These are phyloP conservation scores for Phylloboletellus chloephorus DNA, from an alignment of 1,284 basidiomycete species.

Conservation along the genomic window DNA sequence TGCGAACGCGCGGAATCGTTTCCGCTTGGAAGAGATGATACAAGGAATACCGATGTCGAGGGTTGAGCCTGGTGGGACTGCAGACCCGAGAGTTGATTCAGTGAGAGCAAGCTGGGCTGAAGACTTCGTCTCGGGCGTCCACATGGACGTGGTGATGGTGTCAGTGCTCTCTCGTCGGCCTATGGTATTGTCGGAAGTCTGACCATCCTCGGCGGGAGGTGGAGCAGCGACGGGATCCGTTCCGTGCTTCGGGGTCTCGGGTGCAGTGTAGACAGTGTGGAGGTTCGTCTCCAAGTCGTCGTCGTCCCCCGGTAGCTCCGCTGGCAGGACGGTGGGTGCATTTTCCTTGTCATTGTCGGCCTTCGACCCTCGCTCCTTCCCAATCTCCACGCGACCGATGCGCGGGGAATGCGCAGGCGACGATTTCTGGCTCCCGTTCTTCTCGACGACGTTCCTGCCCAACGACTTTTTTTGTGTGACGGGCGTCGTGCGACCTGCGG, in stretches of 20 bases:
- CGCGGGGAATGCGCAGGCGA: slow-evolving; percentile 20
- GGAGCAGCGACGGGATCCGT: slow-evolving; percentile 9
- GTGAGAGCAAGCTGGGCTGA: slow-evolving; percentile 19
- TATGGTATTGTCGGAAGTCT: slow-evolving; percentile 13
- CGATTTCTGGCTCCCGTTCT: slow-evolving; percentile 16
- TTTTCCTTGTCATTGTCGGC: slow-evolving; percentile 19
- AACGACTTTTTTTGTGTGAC: slow-evolving; percentile 19
- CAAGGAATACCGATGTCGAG: slow-evolving; percentile 89
- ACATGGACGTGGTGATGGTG: slow-evolving; percentile 19
- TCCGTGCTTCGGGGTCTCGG: slow-evolving; percentile 10
- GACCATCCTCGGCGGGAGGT: slow-evolving; percentile 16
- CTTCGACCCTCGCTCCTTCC: slow-evolving; percentile 17
- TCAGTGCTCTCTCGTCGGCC: slow-evolving; percentile 21
- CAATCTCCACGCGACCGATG: slow-evolving; percentile 15
- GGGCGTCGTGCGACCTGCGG: slow-evolving; percentile 26
- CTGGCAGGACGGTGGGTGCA: slow-evolving; percentile 4
- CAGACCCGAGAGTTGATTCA: slow-evolving; percentile 30
- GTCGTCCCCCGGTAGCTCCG: slow-evolving; percentile 7
- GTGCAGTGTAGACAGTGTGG: slow-evolving; percentile 21
- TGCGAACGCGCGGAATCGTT: slow-evolving; percentile 81
- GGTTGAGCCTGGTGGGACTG: slow-evolving; percentile 55
- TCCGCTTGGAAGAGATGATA: slow-evolving; percentile 78
- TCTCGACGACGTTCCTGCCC: slow-evolving; percentile 17
- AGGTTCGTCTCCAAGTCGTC: slow-evolving; percentile 25
- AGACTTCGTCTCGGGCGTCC: slow-evolving; percentile 20